These are phyloP conservation scores for Alternaria tenuissima DNA, from an alignment of 2,329 filamentous ascomycete species.

Conservation along the genomic window DNA sequence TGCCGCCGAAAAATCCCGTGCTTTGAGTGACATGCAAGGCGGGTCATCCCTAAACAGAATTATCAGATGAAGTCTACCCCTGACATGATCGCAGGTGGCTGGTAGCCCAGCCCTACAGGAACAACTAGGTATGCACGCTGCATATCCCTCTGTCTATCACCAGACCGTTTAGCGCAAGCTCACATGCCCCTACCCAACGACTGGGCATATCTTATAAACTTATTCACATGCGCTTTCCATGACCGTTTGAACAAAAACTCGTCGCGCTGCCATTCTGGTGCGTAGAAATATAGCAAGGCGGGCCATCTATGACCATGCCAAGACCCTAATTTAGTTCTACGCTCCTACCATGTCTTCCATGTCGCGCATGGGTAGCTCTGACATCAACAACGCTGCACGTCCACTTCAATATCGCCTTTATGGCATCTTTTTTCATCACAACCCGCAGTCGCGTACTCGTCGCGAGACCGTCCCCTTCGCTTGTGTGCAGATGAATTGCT, in stretches of 20 bases:
- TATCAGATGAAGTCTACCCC: conserved; percentile 14
- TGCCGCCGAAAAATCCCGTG: conserved; percentile 13
- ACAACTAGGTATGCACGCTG: conserved; percentile 1
- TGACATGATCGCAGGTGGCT: neutral
- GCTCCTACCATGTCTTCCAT: conserved; percentile 6
- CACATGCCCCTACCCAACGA: neutral
- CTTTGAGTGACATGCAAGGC: conserved; percentile 1
- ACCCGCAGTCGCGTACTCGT: conserved; percentile 1
- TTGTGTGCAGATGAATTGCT: neutral
- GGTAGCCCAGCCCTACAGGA: conserved; percentile 1
- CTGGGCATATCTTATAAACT: neutral
- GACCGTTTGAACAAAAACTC: neutral
- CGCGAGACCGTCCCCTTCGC: neutral
- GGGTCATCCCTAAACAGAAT: neutral
- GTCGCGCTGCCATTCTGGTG: neutral
- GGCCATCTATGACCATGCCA: conserved; percentile 6
- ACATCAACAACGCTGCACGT: conserved; percentile 11
- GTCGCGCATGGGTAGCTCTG: conserved; percentile 5
- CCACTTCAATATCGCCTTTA: conserved; percentile 16
- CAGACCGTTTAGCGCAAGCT: neutral
- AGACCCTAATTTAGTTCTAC: conserved; percentile 1
- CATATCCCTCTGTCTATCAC: neutral
- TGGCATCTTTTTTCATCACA: conserved; percentile 17
- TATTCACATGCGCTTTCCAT: neutral
- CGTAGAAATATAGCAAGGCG: neutral